Evolutionary conservation across 1,284 basidiomycete species (phyloP), one percentile per base, ranked within the genome.

Genomic region (Inonotus hispidus): DNA sequence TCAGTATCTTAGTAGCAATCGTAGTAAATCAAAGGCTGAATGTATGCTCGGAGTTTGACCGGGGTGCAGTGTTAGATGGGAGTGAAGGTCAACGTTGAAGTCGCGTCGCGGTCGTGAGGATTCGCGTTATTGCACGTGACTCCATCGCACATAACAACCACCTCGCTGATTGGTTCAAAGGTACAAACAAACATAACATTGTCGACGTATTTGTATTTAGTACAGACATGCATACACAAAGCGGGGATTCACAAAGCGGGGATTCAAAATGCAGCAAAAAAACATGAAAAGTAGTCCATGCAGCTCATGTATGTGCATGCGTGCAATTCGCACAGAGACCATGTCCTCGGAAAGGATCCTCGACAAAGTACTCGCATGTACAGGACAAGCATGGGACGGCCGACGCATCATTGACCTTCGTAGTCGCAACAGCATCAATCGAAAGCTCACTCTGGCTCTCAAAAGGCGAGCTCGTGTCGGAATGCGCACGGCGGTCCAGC

Each of bases 401-500:
- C 8, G 32, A 29, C 32, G 21, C 10, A 29, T 16, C 13, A 19
- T 23, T 23, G 19, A 47, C 38, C 4, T 10, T 45, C 32, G 56
- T 49, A 19, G 46, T 41, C 21, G 59, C 59, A 35, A 58, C 59
- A 5, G 58, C 43, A 38, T 63, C 58, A 29, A 64, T 49, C 13
- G 59, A 61, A 7, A 61, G 35, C 32, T 58, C 55, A 38, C 63
- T 64, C 50, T 60, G 55, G 50, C 59, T 64, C 23, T 64, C 63
- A 39, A 61, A 64, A 5, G 63, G 63, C n/a, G 59, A 61, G n/a
- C 47, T 53, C 16, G 38, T 61, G 2, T 60, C 63, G 25, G 63
- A 64, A 39, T 63, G 58, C 11, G 59, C 43, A 27, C 38, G 49
- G 35, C 37, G 41, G 53, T 27, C 45, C 13, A 32, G 19, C 13